Evolutionary conservation across 305 asterid genomes (phyloP).

Genomic region (Ajuga reptans): DNA sequence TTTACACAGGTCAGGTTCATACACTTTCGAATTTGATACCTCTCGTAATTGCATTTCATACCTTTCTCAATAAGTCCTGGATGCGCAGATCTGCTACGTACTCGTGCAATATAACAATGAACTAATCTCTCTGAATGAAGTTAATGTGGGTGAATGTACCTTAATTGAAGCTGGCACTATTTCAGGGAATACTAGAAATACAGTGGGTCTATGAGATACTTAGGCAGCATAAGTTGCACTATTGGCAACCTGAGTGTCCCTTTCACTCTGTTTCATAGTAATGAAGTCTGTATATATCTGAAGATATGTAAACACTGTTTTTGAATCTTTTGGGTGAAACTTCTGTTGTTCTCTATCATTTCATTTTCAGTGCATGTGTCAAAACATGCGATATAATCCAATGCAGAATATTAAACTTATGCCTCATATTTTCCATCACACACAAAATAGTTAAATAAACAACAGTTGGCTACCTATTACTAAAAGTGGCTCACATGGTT

Average conservation of each 20-base stretch:
- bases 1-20: background rate
- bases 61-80: background rate
- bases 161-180: constrained; percentile 3
- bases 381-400: background rate
- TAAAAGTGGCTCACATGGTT: background rate
- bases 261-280: background rate
- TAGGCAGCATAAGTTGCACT: background rate
- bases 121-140: constrained; percentile 4
- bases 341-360: background rate
- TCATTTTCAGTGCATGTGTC: background rate
- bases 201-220: background rate
- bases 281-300: background rate
- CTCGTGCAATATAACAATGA: background rate
- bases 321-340: background rate
- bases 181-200: background rate
- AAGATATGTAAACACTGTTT: background rate
- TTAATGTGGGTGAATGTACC: background rate
- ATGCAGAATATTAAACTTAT: background rate
- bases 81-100: background rate
- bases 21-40: background rate
- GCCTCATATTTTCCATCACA: background rate
- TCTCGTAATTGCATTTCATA: background rate
- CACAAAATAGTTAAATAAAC: background rate
- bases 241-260: background rate
- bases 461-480: background rate